Conservation (phyloP, 2,329 filamentous ascomycete genomes). For the Orbilia ellipsospora region DNA sequence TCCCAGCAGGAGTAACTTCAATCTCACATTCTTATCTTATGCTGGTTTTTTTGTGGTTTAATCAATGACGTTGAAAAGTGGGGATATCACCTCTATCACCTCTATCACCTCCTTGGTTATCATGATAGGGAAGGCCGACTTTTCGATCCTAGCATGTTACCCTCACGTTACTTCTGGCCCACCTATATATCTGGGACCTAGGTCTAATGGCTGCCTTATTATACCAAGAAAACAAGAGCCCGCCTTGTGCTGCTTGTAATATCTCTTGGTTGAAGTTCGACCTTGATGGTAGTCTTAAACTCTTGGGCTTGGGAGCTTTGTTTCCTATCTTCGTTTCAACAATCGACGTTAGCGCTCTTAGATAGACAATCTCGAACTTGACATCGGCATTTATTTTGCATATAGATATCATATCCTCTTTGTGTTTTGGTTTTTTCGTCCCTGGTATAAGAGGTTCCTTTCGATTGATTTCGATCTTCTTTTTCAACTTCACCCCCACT, state of each 20-base stretch:
- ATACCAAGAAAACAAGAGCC: constrained; percentile 43
- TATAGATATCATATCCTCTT: background rate
- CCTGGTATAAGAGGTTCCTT: too few species aligned
- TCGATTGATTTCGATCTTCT: too few species aligned
- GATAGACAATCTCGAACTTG: background rate
- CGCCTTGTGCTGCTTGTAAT: constrained; percentile 38
- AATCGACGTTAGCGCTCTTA: constrained; percentile 11
- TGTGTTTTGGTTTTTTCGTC: background rate
- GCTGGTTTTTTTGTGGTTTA: background rate
- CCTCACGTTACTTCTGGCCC: constrained; percentile 36
- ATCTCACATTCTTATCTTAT: constrained; percentile 2
- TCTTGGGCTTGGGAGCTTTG: constrained; percentile 30
- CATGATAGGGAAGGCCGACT: constrained; percentile 39
- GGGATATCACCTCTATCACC: constrained; percentile 28
- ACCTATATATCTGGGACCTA: constrained; percentile 37
- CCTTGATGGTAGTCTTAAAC: constrained; percentile 24
- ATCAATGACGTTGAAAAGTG: constrained; percentile 33
- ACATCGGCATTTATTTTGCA: background rate
- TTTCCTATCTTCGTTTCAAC: constrained; percentile 16
- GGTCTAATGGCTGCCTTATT: constrained; percentile 42
- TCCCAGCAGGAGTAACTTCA: constrained; percentile 7
- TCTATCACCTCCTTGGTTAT: constrained; percentile 34
- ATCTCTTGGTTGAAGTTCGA: constrained; percentile 7
- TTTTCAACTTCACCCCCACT: background rate
- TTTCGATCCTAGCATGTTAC: constrained; percentile 31